phyloP scores from a whole-genome alignment of 2,329 filamentous ascomycete species.

The Helotiales sp. region DNA sequence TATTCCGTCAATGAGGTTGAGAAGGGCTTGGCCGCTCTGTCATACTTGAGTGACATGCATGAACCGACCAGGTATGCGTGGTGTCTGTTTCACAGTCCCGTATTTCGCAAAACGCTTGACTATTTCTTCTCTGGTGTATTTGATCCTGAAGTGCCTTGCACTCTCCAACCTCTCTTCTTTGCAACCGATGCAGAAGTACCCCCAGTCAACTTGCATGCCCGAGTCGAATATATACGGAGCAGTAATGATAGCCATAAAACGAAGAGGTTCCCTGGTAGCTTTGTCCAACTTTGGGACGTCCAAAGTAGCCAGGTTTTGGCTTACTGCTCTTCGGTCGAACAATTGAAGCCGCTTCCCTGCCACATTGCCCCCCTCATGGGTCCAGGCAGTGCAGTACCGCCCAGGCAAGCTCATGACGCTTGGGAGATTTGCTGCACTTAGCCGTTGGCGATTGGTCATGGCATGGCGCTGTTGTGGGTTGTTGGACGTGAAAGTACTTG shows the following conservation, averaged over 20 bases:
- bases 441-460: not conserved
- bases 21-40: not conserved
- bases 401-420: not conserved
- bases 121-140: not conserved
- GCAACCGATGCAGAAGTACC: not conserved
- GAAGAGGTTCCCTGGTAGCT: not conserved
- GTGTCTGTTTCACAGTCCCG: not conserved
- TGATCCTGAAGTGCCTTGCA: not conserved
- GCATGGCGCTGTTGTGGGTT: not conserved
- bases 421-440: not conserved
- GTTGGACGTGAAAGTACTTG: not conserved
- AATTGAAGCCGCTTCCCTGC: not conserved
- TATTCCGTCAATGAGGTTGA: too few species aligned
- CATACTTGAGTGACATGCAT: not conserved
- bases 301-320: not conserved
- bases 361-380: not conserved
- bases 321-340: not conserved
- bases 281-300: not conserved
- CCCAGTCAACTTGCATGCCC: not conserved
- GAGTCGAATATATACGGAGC: not conserved
- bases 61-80: not conserved
- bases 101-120: not conserved
- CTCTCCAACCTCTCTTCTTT: not conserved
- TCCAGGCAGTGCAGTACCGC: not conserved
- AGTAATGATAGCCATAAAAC: not conserved